Conservation (phyloP, 176 grass and related monocot species). For the Musa schizocarpa region DNA sequence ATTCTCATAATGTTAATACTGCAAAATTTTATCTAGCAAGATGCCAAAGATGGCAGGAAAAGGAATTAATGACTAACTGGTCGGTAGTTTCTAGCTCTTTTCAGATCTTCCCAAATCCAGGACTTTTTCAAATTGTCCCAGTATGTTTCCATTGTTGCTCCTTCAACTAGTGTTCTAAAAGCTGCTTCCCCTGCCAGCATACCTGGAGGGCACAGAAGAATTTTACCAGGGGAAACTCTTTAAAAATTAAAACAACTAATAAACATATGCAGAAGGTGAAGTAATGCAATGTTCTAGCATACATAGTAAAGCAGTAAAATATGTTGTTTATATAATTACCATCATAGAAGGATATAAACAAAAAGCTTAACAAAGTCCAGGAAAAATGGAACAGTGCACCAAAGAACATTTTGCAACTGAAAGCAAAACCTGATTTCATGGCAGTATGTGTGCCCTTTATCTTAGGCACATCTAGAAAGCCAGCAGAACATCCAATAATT, state of each 20-base stretch:
- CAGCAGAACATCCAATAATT: constrained; percentile 94
- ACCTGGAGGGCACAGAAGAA: constrained; percentile 39
- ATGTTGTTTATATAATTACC: background rate
- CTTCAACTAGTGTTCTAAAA: constrained; percentile 61
- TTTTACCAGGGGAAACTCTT: background rate
- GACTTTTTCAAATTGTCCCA: constrained; percentile 85
- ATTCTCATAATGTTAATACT: background rate
- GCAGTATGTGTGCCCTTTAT: constrained; percentile 98
- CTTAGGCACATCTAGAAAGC: constrained; percentile 93
- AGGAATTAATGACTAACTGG: constrained; percentile 48
- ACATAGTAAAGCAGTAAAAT: background rate
- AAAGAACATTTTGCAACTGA: constrained; percentile 5
- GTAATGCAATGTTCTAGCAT: background rate
- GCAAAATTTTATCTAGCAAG: background rate
- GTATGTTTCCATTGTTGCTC: constrained; percentile 78
- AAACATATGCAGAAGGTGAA: background rate
- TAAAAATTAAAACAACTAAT: background rate
- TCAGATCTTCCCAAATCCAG: constrained; percentile 96
- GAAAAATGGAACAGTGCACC: background rate
- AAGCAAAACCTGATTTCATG: constrained; percentile 83
- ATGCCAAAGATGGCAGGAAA: background rate
- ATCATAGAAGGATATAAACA: background rate
- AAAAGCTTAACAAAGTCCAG: background rate
- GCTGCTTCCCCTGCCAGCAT: constrained; percentile 82
- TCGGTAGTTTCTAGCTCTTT: constrained; percentile 83